Percentiles rank a stretch among this genome's conserved stretches.
These are phyloP conservation scores for Paraconiothyrium sp. DNA, from an alignment of 2,329 filamentous ascomycete species.

Conservation along the genomic window DNA sequence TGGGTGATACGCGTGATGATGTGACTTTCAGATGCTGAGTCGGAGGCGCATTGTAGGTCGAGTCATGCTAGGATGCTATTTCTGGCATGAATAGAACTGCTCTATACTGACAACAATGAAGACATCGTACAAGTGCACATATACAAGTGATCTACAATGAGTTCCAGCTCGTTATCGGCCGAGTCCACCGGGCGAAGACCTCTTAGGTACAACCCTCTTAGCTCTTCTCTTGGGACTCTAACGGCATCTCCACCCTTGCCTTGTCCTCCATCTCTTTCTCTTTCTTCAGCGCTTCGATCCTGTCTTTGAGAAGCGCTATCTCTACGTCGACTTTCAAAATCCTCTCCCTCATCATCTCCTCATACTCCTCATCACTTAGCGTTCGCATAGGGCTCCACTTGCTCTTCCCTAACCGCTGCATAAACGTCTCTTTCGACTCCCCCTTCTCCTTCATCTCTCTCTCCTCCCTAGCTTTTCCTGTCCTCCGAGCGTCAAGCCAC, in stretches of 20 bases:
- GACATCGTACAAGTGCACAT: background rate
- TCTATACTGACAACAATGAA: background rate
- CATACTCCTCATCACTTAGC: conserved; percentile 78
- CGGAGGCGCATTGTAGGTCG: background rate
- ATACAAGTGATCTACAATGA: conserved; percentile 1
- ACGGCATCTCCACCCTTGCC: conserved; percentile 18
- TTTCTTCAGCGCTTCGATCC: conserved; percentile 65
- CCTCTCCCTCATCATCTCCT: conserved; percentile 74
- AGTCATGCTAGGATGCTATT: background rate
- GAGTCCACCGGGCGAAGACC: background rate
- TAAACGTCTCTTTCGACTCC: conserved; percentile 49
- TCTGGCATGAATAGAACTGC: background rate
- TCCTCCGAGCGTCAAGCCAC: conserved; percentile 58
- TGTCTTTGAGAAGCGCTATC: conserved; percentile 80
- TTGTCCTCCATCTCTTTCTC: conserved; percentile 28
- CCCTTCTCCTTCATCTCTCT: conserved; percentile 35
- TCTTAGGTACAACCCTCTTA: background rate
- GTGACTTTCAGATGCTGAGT: background rate
- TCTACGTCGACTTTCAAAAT: conserved; percentile 76
- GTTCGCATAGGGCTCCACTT: conserved; percentile 77
- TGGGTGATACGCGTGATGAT: background rate
- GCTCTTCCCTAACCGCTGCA: conserved; percentile 64
- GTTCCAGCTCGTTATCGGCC: background rate
- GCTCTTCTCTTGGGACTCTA: background rate
- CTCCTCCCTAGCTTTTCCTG: conserved; percentile 47